Base-by-base conservation (phyloP, 495 filamentous ascomycete genomes). In the Lindgomyces ingoldianus region DNA sequence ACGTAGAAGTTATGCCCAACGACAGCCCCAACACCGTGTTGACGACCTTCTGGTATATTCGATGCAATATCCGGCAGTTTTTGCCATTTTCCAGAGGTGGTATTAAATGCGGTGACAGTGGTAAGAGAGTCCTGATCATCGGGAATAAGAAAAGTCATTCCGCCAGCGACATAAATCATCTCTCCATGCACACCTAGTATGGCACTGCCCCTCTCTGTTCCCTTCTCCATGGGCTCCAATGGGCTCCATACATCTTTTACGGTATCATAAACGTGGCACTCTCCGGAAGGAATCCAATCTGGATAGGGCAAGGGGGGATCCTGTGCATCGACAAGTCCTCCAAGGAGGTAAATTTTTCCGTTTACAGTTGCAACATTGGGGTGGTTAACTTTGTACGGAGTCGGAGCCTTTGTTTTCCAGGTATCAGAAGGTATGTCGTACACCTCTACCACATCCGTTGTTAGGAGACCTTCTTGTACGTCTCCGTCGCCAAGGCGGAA, bases 331-430 rank as follows among this genome's bases (percentile, higher is more conserved):
- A 57, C 36, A 14, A 72, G 49, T n/a, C 73, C 73, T 33, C 76
- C 75, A 10, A 78, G 67, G 11, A 77, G 47, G 51, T 77, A 77
- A 58, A 78, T 62, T 58, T 76, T 76, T 22, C 64, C 74, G 22
- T 74, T 67, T 8, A 30, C 62, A 1, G 67, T 70, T 24, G 68
- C 75, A 30, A 49, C 68, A 49, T 79, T 76, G 60, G 64, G 46
- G 24, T 79, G 74, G 44, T 74, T 75, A 36, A 77, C 58, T 1
- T 64, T 44, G 6, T 52, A 49, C 0, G 77, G 77, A 0, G 74
- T 55, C 1, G 74, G 66, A 0, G 72, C 54, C 1, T 62, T 64
- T 14, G 36, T 53, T 14, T 45, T 62, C 76, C 76, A 79, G 1
- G 41, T 73, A 16, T 72, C 49, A 3, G 25, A 29, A 11, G 60